Conservation (phyloP, 257 asterid species). For the Solanum clarkiae region DNA sequence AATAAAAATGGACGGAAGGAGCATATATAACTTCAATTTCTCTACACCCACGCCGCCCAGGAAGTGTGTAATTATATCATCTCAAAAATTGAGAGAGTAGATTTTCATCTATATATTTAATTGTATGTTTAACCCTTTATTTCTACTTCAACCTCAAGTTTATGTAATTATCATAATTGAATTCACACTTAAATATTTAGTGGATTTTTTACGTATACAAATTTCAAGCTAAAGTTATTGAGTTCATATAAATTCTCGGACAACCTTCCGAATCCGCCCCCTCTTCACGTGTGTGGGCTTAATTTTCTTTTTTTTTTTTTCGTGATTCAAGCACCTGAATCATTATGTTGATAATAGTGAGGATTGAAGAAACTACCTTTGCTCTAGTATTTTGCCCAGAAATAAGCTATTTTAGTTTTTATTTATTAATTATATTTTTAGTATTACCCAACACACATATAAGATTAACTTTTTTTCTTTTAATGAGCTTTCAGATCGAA, state of each 20-base stretch:
- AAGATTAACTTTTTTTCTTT: not conserved
- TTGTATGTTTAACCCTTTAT: too few species aligned
- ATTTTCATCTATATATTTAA: too few species aligned
- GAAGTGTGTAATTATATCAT: not conserved
- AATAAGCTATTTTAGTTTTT: not conserved
- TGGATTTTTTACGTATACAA: not conserved
- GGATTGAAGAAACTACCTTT: not conserved
- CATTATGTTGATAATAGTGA: not conserved
- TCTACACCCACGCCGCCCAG: not conserved
- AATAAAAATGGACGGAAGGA: too few species aligned
- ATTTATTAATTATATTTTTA: not conserved
- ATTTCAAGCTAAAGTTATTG: not conserved
- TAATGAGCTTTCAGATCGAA: conserved; percentile 6
- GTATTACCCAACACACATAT: not conserved
- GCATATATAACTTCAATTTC: too few species aligned
- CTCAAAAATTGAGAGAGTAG: not conserved
- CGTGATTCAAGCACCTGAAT: not conserved
- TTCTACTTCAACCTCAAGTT: not conserved
- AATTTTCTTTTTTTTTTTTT: not conserved
- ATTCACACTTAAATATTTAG: not conserved
- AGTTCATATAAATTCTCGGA: not conserved
- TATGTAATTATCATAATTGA: not conserved
- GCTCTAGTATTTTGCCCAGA: not conserved
- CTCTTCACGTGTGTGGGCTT: not conserved
- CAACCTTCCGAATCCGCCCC: not conserved